Base-by-base conservation (phyloP, 805 yeast species). In the Wickerhamomyces strasburgensis region DNA sequence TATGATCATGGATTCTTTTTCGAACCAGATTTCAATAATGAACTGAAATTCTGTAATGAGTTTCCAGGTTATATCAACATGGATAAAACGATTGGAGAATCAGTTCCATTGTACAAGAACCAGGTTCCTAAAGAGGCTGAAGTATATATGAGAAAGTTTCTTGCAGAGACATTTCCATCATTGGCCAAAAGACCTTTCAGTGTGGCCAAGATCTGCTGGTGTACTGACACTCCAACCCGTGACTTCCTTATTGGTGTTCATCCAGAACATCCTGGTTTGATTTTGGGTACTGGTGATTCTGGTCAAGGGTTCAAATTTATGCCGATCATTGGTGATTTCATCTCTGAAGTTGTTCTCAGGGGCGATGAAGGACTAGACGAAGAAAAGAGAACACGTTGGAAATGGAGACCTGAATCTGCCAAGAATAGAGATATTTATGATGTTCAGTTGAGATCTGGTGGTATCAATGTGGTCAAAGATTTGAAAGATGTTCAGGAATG, bases 1-100 rank as follows among this genome's bases (percentile, higher is more conserved):
- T 40, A 50, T 16, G 69, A 65, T 26, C 56, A 56, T 36, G 72
- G 72, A 0, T 67, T 65, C 50, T 55, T 65, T 32, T 65, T 67
- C 42, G 71, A 66, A 35, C 68, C 70, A 7, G 70, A 63, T 43
- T 15, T 24, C 8, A 48, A 57, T 35, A 54, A 60, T 31, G 62
- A 63, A 19, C 38, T 65, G 19, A 65, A 65, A 39, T 49, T 64
- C 32, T 63, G 66, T 43, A 64, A 64, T 39, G 70, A 65, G 43
- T 64, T 62, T 34, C 66, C 67, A 8, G 67, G 68, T 5, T 62
- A 58, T 35, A 57, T 60, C 35, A 55, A 62, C 42, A 27, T 43
- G 25, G 39, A 44, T 10, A 33, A 42, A 1, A 9, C 17, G 6
- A 30, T 37, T 36, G 35, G 31, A 1, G 45, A 44, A 10, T 61